Evolutionary conservation across 306 rosid genomes (phyloP), one percentile per base, ranked within the genome.

Genomic region (Cyclanthera cordifolia): DNA sequence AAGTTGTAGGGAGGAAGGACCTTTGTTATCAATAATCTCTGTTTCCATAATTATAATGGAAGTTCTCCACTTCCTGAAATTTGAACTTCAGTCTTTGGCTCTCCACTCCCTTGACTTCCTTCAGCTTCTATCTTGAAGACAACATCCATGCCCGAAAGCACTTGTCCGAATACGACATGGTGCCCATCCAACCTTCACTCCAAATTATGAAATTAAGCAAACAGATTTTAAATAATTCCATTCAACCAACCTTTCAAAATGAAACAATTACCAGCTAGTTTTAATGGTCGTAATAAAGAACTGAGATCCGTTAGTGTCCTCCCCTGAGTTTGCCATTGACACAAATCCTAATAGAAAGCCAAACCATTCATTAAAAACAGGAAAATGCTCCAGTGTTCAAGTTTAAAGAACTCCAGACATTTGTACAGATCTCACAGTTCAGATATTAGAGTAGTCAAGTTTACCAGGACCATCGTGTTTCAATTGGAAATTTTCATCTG

Each of bases 291-390:
- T 87, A 47, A 92, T 87, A 80, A 89, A 92, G 80, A 89, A 92
- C 53, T 92, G 98, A 0, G 98, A 93, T 71, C 98, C 96, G 10
- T 93, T 93, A 68, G 91, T 89, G 78, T 85, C 98, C 14, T 83
- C 72, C 47, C 98, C 98, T 37, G 87, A 76, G 81, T 93, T 93
- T 48, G 98, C 98, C 96, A 93, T 89, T 0, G 90, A 89, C 73
- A 93, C 30, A 78, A 80, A 75, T 74, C 97, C 97, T 92, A 81
- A 56, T 20, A 21, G 16, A 71, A 71, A 34, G 19, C 54, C 23
- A 71, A 25, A 39, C 9, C 39, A 37, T n/a, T 57, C 52, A 21
- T 45, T 41, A 20, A 39, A 41, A 32, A 28, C 46, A n/a, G 46
- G 72, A 49, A 32, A 8, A 49, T 45, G 24, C 30, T 25, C 34